Conservation (phyloP, 2,329 filamentous ascomycete species). For the Cercospora canescens region DNA sequence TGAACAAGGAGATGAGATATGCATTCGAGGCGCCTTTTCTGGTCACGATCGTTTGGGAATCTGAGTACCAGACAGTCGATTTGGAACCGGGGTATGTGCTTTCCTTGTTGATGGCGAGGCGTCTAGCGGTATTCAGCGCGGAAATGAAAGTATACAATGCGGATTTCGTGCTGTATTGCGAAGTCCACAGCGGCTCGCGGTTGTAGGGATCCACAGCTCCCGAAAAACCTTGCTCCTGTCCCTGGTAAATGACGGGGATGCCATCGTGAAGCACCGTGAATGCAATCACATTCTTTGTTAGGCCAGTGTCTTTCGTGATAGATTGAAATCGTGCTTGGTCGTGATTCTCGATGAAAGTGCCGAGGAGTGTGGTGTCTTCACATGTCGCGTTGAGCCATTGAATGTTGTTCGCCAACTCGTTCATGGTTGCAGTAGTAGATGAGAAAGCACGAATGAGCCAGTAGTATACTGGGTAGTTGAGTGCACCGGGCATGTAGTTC, state of each 20-base stretch:
- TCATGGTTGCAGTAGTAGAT: slow-evolving; percentile 36
- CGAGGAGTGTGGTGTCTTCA: slow-evolving; percentile 39
- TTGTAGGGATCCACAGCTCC: slow-evolving; percentile 36
- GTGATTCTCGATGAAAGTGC: slow-evolving; percentile 39
- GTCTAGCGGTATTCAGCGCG: slow-evolving; percentile 52
- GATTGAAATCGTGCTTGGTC: slow-evolving; percentile 42
- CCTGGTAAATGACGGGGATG: slow-evolving; percentile 64
- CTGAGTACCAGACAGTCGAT: slow-evolving; percentile 34
- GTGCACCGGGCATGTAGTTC: slow-evolving; percentile 42
- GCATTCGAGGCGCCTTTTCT: slow-evolving; percentile 10
- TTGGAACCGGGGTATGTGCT: slow-evolving; percentile 40
- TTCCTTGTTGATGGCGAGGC: slow-evolving; percentile 41
- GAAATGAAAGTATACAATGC: slow-evolving; percentile 42
- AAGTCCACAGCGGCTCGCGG: slow-evolving; percentile 41
- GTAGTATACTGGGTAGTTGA: slow-evolving; percentile 48
- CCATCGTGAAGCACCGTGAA: slow-evolving; percentile 61
- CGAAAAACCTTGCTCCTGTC: slow-evolving; percentile 61
- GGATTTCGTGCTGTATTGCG: slow-evolving; percentile 39
- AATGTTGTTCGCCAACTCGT: slow-evolving; percentile 36
- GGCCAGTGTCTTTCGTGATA: slow-evolving; percentile 52
- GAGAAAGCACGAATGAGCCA: slow-evolving; percentile 37
- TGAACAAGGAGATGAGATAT: slow-evolving; percentile 21
- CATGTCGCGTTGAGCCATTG: slow-evolving; percentile 32
- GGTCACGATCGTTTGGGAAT: slow-evolving; percentile 22
- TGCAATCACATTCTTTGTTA: slow-evolving; percentile 61